phyloP scores from a whole-genome alignment of 768 basidiomycete species.

The Kwoniella sp. region DNA sequence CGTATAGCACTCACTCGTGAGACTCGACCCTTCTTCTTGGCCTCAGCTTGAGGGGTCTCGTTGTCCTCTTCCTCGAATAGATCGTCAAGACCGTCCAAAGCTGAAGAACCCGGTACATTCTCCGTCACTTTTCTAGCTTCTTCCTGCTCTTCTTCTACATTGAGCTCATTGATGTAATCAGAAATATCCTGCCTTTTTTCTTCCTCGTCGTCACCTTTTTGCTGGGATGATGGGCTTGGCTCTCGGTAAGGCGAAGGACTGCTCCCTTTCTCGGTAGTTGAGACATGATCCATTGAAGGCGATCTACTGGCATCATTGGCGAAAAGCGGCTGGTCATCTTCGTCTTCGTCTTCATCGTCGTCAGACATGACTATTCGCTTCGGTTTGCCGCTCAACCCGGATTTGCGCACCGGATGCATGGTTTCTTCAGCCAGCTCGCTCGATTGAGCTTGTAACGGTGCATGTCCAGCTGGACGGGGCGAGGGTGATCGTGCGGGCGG shows the following conservation, averaged over 20 bases:
- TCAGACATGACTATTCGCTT: conserved; percentile 23
- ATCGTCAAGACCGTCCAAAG: conserved; percentile 18
- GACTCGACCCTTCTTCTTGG: conserved; percentile 14
- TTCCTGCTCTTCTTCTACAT: conserved; percentile 7
- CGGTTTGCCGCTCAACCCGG: conserved; percentile 19
- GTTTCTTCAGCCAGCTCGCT: conserved; percentile 27
- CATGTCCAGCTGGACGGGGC: not conserved
- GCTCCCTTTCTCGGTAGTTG: conserved; percentile 18
- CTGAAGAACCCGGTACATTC: conserved; percentile 5
- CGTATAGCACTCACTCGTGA: conserved; percentile 2
- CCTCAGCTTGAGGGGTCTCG: conserved; percentile 4
- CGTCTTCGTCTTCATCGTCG: conserved; percentile 27
- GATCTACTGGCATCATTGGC: conserved; percentile 6
- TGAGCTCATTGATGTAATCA: conserved; percentile 3
- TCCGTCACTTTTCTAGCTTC: conserved; percentile 6
- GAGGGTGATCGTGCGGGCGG: conserved; percentile 8
- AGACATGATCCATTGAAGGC: conserved; percentile 4
- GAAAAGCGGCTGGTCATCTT: conserved; percentile 9
- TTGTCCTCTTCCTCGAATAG: conserved; percentile 26
- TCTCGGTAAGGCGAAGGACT: not conserved
- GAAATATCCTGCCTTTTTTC: conserved; percentile 6
- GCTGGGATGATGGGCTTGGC: not conserved
- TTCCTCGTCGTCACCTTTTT: conserved; percentile 4
- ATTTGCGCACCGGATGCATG: conserved; percentile 23
- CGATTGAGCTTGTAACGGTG: conserved; percentile 8